Percentiles rank a stretch among this genome's conserved stretches.
phyloP scores from a whole-genome alignment of 306 rosid genomes.

The Lathyrus sativus region DNA sequence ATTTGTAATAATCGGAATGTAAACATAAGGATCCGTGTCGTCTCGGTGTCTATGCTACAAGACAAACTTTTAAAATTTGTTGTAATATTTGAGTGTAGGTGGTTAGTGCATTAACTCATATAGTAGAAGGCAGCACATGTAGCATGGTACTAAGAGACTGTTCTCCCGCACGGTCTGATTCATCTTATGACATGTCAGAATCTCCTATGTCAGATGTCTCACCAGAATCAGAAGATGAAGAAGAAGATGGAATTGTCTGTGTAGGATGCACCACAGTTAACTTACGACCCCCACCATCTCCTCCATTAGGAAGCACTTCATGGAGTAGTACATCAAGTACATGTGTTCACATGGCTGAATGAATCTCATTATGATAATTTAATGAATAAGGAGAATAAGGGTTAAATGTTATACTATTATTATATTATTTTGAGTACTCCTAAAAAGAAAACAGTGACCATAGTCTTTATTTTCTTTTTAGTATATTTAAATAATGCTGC shows the following conservation, averaged over 20 bases:
- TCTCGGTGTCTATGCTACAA: too few species aligned
- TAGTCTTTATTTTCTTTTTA: too few species aligned
- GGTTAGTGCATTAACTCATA: constrained; percentile 46
- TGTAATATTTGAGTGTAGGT: constrained; percentile 44
- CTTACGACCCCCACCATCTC: constrained; percentile 43
- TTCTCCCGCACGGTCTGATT: constrained; percentile 50
- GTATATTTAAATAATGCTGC: too few species aligned
- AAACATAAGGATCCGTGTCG: too few species aligned
- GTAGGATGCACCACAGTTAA: constrained; percentile 10
- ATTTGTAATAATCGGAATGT: too few species aligned
- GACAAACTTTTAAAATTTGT: too few species aligned
- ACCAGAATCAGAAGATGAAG: constrained; percentile 35
- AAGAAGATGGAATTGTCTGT: constrained; percentile 37
- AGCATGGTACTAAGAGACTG: constrained; percentile 43
- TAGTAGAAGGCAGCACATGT: constrained; percentile 43
- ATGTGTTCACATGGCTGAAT: constrained; percentile 9
- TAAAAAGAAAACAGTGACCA: not conserved
- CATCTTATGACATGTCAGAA: constrained; percentile 39
- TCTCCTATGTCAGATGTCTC: constrained; percentile 34
- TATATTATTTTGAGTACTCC: not conserved
- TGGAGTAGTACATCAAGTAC: constrained; percentile 35
- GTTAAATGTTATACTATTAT: not conserved
- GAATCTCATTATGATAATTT: constrained; percentile 14
- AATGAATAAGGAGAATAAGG: not conserved
- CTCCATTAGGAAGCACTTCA: constrained; percentile 42